Conservation (phyloP, 371 early-diverging fungal genomes). For the Zopfochytrium polystomum region DNA sequence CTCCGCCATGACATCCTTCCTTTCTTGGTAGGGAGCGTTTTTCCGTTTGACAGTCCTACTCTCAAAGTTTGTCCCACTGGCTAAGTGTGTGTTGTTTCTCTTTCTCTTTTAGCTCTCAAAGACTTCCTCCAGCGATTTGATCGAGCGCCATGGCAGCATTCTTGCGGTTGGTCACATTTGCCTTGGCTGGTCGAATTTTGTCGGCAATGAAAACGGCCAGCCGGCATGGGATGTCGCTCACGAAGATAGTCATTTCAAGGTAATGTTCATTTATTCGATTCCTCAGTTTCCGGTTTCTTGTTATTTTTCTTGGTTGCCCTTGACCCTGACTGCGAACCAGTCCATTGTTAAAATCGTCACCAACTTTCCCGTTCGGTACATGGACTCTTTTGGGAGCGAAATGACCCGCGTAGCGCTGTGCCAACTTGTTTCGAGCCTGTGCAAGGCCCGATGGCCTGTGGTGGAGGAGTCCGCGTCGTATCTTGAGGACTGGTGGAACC, state of each 20-base stretch:
- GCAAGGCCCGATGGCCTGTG: constrained; percentile 50
- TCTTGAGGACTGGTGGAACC: constrained; percentile 44
- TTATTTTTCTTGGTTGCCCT: not conserved
- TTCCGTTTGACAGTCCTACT: not conserved
- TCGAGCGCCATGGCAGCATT: constrained; percentile 74
- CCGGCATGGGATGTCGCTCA: no score
- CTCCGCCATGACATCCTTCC: constrained; percentile 11
- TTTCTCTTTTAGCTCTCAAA: constrained; percentile 54
- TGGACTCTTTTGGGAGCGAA: constrained; percentile 67
- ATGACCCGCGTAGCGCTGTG: constrained; percentile 41
- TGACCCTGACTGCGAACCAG: constrained; percentile 24
- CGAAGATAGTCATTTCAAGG: no score
- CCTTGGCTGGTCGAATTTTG: constrained; percentile 50
- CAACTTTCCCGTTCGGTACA: constrained; percentile 46
- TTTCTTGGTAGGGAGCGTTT: constrained; percentile 23
- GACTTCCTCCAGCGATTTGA: constrained; percentile 58
- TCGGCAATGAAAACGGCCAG: no score
- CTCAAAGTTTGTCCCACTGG: not conserved
- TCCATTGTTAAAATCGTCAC: constrained; percentile 45
- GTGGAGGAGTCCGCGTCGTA: no score
- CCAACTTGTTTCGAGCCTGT: constrained; percentile 53
- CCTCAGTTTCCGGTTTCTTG: not conserved
- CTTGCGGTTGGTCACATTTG: constrained; percentile 69
- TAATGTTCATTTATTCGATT: not conserved
- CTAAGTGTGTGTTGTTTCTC: not conserved